Conservation (phyloP, 768 basidiomycete genomes). For the Xerocomellus amylosporus region DNA sequence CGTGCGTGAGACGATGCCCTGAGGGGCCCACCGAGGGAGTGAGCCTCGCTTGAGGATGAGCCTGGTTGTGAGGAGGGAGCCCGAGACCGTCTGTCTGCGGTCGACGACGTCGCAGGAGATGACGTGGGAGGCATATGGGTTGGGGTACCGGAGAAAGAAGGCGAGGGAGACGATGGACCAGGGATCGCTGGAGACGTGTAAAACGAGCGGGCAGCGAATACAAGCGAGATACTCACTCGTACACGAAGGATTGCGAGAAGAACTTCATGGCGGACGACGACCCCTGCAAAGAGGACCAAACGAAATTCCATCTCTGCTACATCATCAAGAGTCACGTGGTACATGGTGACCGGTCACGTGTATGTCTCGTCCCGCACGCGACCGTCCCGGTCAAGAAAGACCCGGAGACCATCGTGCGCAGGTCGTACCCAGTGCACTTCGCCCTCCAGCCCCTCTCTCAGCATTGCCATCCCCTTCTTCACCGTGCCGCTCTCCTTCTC, state of each 20-base stretch:
- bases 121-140: slow-evolving; percentile 91
- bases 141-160: slow-evolving; percentile 94
- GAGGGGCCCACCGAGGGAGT: slow-evolving; percentile 89
- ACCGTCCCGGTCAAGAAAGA: slow-evolving; percentile 44
- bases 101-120: slow-evolving; percentile 94
- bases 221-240: slow-evolving; percentile 41
- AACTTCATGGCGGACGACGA: slow-evolving; percentile 51
- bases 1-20: slow-evolving; percentile 75
- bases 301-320: neutral
- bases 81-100: slow-evolving; percentile 66
- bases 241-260: slow-evolving; percentile 54
- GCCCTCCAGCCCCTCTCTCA: slow-evolving; percentile 48
- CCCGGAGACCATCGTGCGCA: slow-evolving; percentile 69
- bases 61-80: slow-evolving; percentile 79
- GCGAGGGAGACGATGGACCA: slow-evolving; percentile 92
- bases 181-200: slow-evolving; percentile 62
- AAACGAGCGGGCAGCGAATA: neutral
- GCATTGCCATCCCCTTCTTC: slow-evolving; percentile 41
- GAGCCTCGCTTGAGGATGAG: slow-evolving; percentile 90
- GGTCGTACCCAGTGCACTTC: slow-evolving; percentile 61
- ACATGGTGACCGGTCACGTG: slow-evolving; percentile 11
- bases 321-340: slow-evolving; percentile 8
- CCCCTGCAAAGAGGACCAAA: slow-evolving; percentile 23
- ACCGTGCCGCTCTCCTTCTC: slow-evolving; percentile 34
- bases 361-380: slow-evolving; percentile 55